phyloP scores from a whole-genome alignment of 2,329 filamentous ascomycete species.

The Septoria petroselini region DNA sequence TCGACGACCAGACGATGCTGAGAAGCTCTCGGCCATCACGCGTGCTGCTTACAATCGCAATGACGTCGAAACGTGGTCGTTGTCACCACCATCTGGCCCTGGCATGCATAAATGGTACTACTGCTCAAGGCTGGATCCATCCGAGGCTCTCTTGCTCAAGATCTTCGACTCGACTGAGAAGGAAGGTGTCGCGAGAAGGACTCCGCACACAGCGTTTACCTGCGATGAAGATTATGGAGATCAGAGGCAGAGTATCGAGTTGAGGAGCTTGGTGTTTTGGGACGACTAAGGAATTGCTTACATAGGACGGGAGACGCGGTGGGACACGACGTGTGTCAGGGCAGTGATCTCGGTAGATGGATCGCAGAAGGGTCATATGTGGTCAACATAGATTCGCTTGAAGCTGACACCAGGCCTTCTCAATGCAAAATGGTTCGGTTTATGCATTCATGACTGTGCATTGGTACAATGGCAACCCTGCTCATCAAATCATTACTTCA shows the following conservation, averaged over 20 bases:
- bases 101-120: slow-evolving; percentile 13
- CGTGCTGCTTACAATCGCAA: slow-evolving; percentile 9
- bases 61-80: slow-evolving; percentile 9
- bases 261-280: slow-evolving; percentile 13
- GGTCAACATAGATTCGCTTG: too few relatives aligned
- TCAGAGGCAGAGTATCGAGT: slow-evolving; percentile 9
- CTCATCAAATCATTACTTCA: background rate
- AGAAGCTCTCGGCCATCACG: slow-evolving; percentile 7
- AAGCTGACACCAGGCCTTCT: too few relatives aligned
- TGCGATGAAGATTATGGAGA: slow-evolving; percentile 9
- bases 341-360: too few relatives aligned
- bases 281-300: slow-evolving; percentile 4
- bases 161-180: slow-evolving; percentile 13
- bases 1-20: slow-evolving; percentile 1
- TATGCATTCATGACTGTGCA: too few relatives aligned
- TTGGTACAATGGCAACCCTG: background rate
- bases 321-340: too few relatives aligned
- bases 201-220: slow-evolving; percentile 10
- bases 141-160: slow-evolving; percentile 12
- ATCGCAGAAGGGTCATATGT: too few relatives aligned
- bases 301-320: too few relatives aligned
- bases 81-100: slow-evolving; percentile 1
- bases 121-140: background rate
- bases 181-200: slow-evolving; percentile 7
- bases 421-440: too few relatives aligned